These are phyloP conservation scores for Mediolabrus comicus DNA, from an alignment of 108 stramenopile species.

Conservation along the genomic window DNA sequence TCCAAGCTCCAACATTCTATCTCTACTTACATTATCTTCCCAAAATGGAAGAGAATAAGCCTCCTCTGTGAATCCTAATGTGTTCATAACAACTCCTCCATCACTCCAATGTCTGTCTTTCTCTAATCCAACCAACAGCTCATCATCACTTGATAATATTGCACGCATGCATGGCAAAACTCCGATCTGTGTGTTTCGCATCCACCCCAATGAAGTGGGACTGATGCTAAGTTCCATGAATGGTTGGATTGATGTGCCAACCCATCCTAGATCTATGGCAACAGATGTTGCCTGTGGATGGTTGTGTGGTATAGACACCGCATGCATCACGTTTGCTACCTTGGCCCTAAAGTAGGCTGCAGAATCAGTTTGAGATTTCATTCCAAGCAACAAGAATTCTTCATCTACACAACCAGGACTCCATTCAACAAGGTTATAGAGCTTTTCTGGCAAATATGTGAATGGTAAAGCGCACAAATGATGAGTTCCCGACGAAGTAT, in stretches of 20 bases:
- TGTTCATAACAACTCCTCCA: slow-evolving; percentile 32
- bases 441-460: background rate
- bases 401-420: slow-evolving; percentile 36
- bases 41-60: slow-evolving; percentile 32
- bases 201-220: slow-evolving; percentile 32
- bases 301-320: slow-evolving; percentile 21
- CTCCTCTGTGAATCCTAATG: slow-evolving; percentile 23
- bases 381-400: slow-evolving; percentile 10
- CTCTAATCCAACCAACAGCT: slow-evolving; percentile 12
- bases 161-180: slow-evolving; percentile 34
- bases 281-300: slow-evolving; percentile 24
- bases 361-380: slow-evolving; percentile 14
- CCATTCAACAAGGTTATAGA: background rate
- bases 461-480: slow-evolving; percentile 36
- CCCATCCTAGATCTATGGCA: slow-evolving; percentile 45
- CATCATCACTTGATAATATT: slow-evolving; percentile 27
- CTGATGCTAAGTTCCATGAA: slow-evolving; percentile 24
- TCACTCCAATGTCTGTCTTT: slow-evolving; percentile 16
- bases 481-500: slow-evolving; percentile 34
- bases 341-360: slow-evolving; percentile 39
- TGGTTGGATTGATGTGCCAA: slow-evolving; percentile 37
- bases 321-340: slow-evolving; percentile 46
- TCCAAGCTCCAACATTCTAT: slow-evolving; percentile 23
- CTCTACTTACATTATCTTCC: slow-evolving; percentile 17
- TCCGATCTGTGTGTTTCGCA: slow-evolving; percentile 23